Percentiles rank a stretch among this genome's conserved stretches.
Conservation (phyloP, 371 early-diverging fungal genomes). For the Dichotomocladium elegans region DNA sequence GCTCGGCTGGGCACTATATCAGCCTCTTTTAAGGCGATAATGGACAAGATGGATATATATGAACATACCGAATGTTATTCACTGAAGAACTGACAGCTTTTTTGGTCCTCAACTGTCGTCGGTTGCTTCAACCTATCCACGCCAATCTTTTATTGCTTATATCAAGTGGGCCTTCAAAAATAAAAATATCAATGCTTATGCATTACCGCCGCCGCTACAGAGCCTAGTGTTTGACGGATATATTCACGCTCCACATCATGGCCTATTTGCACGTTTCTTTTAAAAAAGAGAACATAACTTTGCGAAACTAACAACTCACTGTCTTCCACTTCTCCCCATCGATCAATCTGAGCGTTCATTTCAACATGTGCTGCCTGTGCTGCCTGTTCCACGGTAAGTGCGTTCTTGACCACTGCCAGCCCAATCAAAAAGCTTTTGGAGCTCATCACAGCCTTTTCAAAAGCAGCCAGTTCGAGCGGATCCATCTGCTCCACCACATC, state of each 20-base stretch:
- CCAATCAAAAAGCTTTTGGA: conserved; percentile 91
- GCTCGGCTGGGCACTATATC: too few species aligned
- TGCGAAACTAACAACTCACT: conserved; percentile 32
- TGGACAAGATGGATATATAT: too few species aligned
- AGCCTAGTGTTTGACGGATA: conserved; percentile 47
- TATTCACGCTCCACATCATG: conserved; percentile 51
- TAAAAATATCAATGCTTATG: conserved; percentile 15
- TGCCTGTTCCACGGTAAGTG: conserved; percentile 74
- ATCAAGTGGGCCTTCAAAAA: too few species aligned
- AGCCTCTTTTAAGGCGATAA: too few species aligned
- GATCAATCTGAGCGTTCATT: conserved; percentile 78
- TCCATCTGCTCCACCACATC: conserved; percentile 54
- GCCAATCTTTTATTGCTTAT: too few species aligned
- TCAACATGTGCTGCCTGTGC: conserved; percentile 83
- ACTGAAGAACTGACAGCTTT: too few species aligned
- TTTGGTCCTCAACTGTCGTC: too few species aligned
- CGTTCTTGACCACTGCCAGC: conserved; percentile 73
- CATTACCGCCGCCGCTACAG: conserved; percentile 43
- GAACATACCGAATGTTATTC: too few species aligned
- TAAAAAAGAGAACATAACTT: background rate
- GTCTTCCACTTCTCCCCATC: conserved; percentile 95
- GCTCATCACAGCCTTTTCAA: conserved; percentile 84
- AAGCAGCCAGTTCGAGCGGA: conserved; percentile 75
- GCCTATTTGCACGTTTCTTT: too few species aligned
- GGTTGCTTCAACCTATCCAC: too few species aligned